phyloP scores from a whole-genome alignment of 2,329 filamentous ascomycete genomes.

The Daldinia eschscholtzii region DNA sequence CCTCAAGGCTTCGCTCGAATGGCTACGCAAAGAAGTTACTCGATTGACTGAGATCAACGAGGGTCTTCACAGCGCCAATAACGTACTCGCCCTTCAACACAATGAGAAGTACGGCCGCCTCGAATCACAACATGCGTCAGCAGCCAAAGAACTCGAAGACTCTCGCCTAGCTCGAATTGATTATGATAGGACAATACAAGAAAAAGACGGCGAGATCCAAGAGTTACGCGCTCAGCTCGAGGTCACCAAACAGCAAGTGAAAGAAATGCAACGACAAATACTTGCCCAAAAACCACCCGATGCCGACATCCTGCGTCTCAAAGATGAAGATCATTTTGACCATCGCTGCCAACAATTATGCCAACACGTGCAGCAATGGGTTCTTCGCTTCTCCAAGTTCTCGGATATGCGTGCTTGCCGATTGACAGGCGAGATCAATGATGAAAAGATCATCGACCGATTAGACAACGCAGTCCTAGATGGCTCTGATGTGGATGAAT shows the following conservation, averaged over 20 bases:
- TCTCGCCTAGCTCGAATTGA: constrained; percentile 73
- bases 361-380: constrained; percentile 97
- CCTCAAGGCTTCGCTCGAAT: constrained; percentile 81
- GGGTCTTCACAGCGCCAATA: constrained; percentile 81
- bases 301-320: constrained; percentile 79
- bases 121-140: constrained; percentile 74
- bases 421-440: constrained; percentile 83
- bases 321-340: constrained; percentile 96
- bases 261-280: constrained; percentile 69
- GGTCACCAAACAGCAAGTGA: constrained; percentile 73
- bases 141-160: constrained; percentile 76
- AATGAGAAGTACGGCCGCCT: constrained; percentile 77
- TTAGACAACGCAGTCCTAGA: constrained; percentile 96
- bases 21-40: constrained; percentile 83
- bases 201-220: constrained; percentile 87
- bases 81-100: constrained; percentile 80
- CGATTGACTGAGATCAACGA: constrained; percentile 87
- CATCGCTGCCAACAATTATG: constrained; percentile 93
- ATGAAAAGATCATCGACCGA: constrained; percentile 93
- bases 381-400: constrained; percentile 96
- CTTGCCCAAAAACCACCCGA: constrained; percentile 71
- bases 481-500: constrained; percentile 90
- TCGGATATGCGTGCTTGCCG: constrained; percentile 92
- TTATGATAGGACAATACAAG: constrained; percentile 74
- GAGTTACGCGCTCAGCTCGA: constrained; percentile 83